Evolutionary conservation across 345 rosid species (phyloP), one percentile per base, ranked within the genome.

Genomic region (Cardiospermum halicacabum): DNA sequence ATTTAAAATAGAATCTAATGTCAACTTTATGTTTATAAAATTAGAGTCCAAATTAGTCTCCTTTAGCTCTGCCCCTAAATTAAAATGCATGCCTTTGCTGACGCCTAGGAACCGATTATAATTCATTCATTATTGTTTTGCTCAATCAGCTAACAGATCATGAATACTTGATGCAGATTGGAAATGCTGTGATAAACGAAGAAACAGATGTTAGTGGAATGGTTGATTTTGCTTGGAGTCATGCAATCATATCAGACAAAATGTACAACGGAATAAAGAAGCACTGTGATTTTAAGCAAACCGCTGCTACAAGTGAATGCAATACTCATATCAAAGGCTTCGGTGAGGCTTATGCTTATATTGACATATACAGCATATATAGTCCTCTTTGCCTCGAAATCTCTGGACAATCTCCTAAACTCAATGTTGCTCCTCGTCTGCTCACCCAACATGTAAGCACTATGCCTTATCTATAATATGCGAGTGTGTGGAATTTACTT

Each of bases 221-320:
- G 3, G 68, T 87, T 40, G 97, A 90, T 58, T 90, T 64, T 7
- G 94, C 87, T 0, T 87, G 92, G 89, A 83, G 82, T 64, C 95
- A 90, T 47, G 95, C 90, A 0, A 75, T 90, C 16, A 75, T 87
- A 39, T 90, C 97, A 0, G 96, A 89, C 77, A 72, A 69, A 26
- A 72, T 85, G n/a, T 78, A 85, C 75, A 53, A 40, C 1, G 60
- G 58, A 65, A 69, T 89, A 24, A 74, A 59, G 62, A 62, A 64
- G 61, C 74, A 76, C 11, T 89, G 96, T 56, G 66, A 59, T 57
- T 78, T 84, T 51, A 63, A 40, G 39, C 30, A 45, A 3, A 59
- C 10, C 32, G 69, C 65, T 59, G 19, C 24, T 7, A 70, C 70
- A 0, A 40, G 5, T 18, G 51, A 74, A 3, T 78, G 88, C 68